These are phyloP conservation scores for Cryphonectria carpinicola DNA, from an alignment of 2,329 filamentous ascomycete genomes.

Conservation along the genomic window DNA sequence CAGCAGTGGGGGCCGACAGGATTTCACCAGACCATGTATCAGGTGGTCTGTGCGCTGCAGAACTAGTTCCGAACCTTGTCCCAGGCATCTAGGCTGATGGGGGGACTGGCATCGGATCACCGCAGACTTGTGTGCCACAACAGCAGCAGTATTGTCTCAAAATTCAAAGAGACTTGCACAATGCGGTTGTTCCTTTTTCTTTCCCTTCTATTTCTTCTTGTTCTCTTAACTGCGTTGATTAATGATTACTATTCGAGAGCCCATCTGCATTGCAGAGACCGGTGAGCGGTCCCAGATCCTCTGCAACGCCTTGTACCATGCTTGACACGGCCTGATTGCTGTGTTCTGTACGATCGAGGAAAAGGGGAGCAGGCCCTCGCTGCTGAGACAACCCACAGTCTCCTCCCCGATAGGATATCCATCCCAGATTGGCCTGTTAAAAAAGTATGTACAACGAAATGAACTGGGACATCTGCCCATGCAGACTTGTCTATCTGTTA, in stretches of 20 bases:
- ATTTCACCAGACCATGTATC: conserved; percentile 6
- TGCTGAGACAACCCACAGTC: conserved; percentile 3
- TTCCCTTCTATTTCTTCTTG: background rate
- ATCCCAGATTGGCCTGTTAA: conserved; percentile 14
- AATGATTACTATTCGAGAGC: conserved; percentile 24
- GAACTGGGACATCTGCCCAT: conserved; percentile 10
- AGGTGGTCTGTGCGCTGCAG: conserved; percentile 8
- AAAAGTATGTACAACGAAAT: conserved; percentile 26
- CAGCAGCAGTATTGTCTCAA: background rate
- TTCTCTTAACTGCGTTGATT: conserved; percentile 16
- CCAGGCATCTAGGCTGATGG: background rate
- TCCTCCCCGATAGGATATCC: background rate
- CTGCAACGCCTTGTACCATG: background rate
- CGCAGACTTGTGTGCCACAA: background rate
- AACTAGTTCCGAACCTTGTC: background rate
- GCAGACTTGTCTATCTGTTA: conserved; percentile 3
- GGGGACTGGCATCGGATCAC: background rate
- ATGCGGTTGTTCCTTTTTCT: background rate
- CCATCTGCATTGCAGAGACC: conserved; percentile 12
- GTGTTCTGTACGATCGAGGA: conserved; percentile 2
- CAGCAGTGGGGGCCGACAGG: conserved; percentile 5
- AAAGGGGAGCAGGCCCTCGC: background rate
- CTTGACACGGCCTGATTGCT: background rate
- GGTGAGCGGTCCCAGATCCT: background rate
- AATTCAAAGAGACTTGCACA: background rate